Evolutionary conservation across 768 basidiomycete genomes (phyloP).

Genomic region (Termitomyces sp.): DNA sequence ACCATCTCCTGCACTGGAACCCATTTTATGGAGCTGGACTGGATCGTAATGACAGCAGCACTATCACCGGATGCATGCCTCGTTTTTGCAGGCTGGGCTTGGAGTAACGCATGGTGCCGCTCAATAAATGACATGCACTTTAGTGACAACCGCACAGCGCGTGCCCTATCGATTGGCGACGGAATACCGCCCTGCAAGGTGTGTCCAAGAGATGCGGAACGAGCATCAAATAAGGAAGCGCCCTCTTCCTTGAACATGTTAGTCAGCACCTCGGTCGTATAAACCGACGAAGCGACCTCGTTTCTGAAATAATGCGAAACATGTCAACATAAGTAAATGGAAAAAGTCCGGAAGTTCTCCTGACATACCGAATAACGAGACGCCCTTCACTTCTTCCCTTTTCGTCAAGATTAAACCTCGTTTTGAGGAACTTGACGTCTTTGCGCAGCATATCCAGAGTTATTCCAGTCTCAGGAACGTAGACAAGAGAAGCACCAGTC

Average conservation of each 20-base stretch:
- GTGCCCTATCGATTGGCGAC: conserved; percentile 89
- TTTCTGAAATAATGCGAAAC: conserved; percentile 44
- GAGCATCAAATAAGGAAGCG: conserved; percentile 83
- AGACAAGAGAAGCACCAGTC: conserved; percentile 90
- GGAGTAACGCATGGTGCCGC: conserved; percentile 57
- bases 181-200: conserved; percentile 95
- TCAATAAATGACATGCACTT: conserved; percentile 96
- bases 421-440: conserved; percentile 87
- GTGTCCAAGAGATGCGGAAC: conserved; percentile 98
- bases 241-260: conserved; percentile 97
- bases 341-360: neutral
- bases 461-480: conserved; percentile 91
- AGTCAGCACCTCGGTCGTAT: conserved; percentile 87
- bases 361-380: conserved; percentile 80
- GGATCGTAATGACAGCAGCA: conserved; percentile 90
- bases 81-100: conserved; percentile 43
- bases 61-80: conserved; percentile 56
- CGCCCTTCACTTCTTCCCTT: conserved; percentile 92
- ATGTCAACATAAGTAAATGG: neutral
- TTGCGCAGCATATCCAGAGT: conserved; percentile 71
- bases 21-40: conserved; percentile 76
- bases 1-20: conserved; percentile 83
- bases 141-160: conserved; percentile 84
- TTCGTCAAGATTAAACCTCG: conserved; percentile 77
- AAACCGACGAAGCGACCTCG: conserved; percentile 82